Base-by-base conservation (phyloP, 306 rosid genomes). In the Astragalus membranaceus region DNA sequence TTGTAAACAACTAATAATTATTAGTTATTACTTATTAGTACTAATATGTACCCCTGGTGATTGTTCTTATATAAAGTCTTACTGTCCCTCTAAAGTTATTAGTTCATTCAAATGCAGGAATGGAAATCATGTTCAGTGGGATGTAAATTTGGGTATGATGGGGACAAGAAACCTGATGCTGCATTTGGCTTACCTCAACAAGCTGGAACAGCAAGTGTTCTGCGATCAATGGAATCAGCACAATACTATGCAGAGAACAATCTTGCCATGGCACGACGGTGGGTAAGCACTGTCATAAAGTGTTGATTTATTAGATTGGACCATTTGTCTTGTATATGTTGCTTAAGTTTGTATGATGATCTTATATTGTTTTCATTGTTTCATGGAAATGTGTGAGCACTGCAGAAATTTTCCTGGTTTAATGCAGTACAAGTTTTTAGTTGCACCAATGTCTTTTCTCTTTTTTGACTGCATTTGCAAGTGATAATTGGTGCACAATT, bases 151-250 rank as follows among this genome's bases (percentile, higher is more conserved):
- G 89, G 88, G 54, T 72, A 29, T 70, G 44, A 67, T 73, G 76
- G 74, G 32, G 70, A 68, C 54, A 80, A 41, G 51, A 67, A 14
- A 47, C 72, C 86, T 30, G 99, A 94, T 75, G 99, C 95, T 77
- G 79, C 83, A 60, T 89, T 94, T 87, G 95, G 95, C 47, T 23
- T 39, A 64, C 72, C 83, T 74, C 79, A 68, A 15, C 60, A 30
- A 69, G 26, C 60, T 52, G 97, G 91, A 69, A 77, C 78, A 41
- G 80, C 87, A 36, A 76, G 88, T 58, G 72, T 94, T 83, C 82
- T 83, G 67, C 86, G 88, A 69, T 94, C 99, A 76, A 94, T 94
- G 99, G 99, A 91, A 80, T 94, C 99, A 7, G 17, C 95, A 20
- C 74, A 80, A 48, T 94, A 94, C 72, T 94, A 86, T 83, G 8